Evolutionary conservation across 2,329 filamentous ascomycete species (phyloP).

Genomic region (Zymoseptoria brevis): DNA sequence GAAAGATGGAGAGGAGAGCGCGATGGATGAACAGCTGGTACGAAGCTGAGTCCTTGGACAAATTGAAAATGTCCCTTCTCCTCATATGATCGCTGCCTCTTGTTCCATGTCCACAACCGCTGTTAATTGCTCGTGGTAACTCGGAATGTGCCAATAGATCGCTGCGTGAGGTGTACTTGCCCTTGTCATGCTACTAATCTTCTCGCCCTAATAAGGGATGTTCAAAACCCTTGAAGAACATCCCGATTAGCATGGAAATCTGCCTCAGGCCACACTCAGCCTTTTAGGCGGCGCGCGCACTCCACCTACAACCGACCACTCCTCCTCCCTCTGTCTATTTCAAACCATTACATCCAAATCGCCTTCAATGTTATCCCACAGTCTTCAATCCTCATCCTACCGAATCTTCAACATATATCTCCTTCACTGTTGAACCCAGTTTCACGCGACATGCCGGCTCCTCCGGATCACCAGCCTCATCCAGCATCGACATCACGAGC

Average conservation of each 20-base stretch:
- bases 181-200: not conserved
- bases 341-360: not conserved
- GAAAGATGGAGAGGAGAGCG: not conserved
- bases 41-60: not conserved
- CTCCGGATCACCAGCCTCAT: not conserved
- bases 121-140: not conserved
- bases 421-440: not conserved
- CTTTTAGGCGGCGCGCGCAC: not conserved
- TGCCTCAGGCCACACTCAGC: not conserved
- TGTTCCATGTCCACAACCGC: not conserved
- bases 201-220: too few species aligned
- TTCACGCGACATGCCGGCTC: not conserved
- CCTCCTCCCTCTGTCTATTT: not conserved
- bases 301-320: not conserved
- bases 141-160: not conserved
- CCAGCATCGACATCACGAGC: slow-evolving; percentile 1
- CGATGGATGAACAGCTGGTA: not conserved
- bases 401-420: not conserved
- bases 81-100: not conserved
- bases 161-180: not conserved
- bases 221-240: too few species aligned
- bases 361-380: not conserved
- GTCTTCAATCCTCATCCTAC: not conserved
- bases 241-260: not conserved
- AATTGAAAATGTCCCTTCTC: not conserved